Conservation (phyloP, 2,329 filamentous ascomycete genomes). For the Arthroderma uncinatum region DNA sequence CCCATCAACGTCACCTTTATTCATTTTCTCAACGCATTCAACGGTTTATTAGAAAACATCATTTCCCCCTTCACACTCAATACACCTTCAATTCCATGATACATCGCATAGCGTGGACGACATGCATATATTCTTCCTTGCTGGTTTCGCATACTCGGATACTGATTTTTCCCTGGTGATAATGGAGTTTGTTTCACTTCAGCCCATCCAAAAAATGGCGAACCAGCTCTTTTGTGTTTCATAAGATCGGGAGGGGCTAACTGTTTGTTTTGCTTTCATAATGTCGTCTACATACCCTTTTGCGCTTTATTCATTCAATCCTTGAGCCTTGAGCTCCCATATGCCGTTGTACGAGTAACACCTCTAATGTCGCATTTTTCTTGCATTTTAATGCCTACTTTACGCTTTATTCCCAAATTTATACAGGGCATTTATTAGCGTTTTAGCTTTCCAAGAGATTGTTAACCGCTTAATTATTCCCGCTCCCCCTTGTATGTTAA, state of each 20-base stretch:
- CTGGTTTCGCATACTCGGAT: slow-evolving; percentile 6
- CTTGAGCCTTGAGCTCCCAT: neutral
- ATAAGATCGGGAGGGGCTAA: neutral
- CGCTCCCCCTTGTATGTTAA: neutral
- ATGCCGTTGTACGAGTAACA: neutral
- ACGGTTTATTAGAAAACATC: neutral
- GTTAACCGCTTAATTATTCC: neutral
- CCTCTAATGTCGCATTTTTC: neutral
- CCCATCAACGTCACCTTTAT: too few relatives aligned
- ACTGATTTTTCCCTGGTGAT: neutral
- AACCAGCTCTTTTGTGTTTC: neutral
- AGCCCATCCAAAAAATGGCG: neutral
- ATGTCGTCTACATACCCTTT: neutral
- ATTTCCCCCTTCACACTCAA: slow-evolving; percentile 16
- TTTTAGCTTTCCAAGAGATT: neutral
- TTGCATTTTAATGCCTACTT: neutral
- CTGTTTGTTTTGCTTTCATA: neutral
- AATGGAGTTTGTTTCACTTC: neutral
- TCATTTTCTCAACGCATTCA: neutral
- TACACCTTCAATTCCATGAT: neutral
- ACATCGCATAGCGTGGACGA: slow-evolving; percentile 6
- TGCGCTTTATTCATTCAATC: neutral
- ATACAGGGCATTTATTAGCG: neutral
- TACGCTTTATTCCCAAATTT: neutral
- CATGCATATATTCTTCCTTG: neutral